Percentiles rank a stretch among this genome's conserved stretches.
Evolutionary conservation across 768 basidiomycete species (phyloP).

Genomic region (Kwoniella botswanensis): DNA sequence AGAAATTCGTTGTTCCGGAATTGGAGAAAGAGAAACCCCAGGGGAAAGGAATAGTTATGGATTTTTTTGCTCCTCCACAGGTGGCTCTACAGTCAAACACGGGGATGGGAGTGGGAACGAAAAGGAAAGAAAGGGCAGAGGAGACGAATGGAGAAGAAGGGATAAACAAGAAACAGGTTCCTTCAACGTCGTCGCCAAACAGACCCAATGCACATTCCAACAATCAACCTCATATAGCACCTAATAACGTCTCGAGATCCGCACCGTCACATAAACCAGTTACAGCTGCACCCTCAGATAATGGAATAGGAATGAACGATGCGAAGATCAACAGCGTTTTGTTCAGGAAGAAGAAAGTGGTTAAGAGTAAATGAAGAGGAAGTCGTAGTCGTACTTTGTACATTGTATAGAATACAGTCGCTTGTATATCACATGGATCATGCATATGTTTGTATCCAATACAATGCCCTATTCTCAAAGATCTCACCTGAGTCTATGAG

Average conservation of each 20-base stretch:
- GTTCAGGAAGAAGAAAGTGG: conserved; percentile 31
- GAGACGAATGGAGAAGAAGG: conserved; percentile 1
- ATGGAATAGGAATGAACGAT: conserved; percentile 3
- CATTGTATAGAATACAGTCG: not conserved
- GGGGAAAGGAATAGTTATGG: conserved; percentile 4
- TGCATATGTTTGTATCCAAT: too few species aligned
- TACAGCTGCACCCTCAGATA: not conserved
- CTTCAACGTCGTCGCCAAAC: not conserved
- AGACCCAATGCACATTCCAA: not conserved
- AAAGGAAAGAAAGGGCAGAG: conserved; percentile 4
- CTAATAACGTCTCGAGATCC: not conserved
- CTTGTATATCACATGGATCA: too few species aligned
- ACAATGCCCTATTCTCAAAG: too few species aligned
- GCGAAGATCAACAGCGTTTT: conserved; percentile 28
- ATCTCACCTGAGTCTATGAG: too few species aligned
- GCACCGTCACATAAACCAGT: not conserved
- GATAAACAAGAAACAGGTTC: not conserved
- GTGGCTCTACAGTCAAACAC: too few species aligned
- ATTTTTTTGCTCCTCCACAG: conserved; percentile 24
- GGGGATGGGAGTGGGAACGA: not conserved
- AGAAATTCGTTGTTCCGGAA: conserved; percentile 27
- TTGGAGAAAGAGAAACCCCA: conserved; percentile 13
- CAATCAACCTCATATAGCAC: not conserved
- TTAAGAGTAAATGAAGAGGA: conserved; percentile 1
- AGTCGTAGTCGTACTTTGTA: not conserved